Conservation (phyloP, 2,329 filamentous ascomycete genomes). For the Botryotinia narcissicola region DNA sequence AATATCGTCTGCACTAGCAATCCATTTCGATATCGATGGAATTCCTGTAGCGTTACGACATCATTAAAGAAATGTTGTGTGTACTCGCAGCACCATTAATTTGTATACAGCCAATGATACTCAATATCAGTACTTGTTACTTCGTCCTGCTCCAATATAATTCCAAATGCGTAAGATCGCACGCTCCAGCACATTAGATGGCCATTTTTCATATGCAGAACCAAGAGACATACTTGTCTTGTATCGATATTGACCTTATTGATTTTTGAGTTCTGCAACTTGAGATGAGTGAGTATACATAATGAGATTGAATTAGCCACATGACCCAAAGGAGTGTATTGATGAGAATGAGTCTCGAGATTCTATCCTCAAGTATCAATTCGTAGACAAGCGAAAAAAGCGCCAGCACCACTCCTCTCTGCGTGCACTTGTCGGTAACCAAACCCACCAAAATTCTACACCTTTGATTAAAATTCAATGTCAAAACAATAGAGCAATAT, state of each 20-base stretch:
- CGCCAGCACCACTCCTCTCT: background rate
- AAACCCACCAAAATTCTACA: background rate
- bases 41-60: background rate
- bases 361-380: background rate
- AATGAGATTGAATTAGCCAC: background rate
- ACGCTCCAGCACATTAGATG: background rate
- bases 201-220: background rate
- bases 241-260: too few species aligned
- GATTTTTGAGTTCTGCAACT: too few species aligned
- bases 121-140: background rate
- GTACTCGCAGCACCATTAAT: background rate
- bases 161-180: background rate
- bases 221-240: background rate
- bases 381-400: background rate
- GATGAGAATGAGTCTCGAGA: background rate
- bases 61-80: background rate
- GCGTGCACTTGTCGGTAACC: background rate
- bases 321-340: background rate
- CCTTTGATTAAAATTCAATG: background rate
- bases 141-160: background rate
- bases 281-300: background rate
- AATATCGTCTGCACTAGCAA: slow-evolving; percentile 6
- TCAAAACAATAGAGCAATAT: background rate
- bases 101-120: background rate
- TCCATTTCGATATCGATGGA: background rate